Percentiles rank a stretch among this genome's conserved stretches.
Evolutionary conservation across 208 protist species (phyloP).

Genomic region (Leishmania martiniquensis): DNA sequence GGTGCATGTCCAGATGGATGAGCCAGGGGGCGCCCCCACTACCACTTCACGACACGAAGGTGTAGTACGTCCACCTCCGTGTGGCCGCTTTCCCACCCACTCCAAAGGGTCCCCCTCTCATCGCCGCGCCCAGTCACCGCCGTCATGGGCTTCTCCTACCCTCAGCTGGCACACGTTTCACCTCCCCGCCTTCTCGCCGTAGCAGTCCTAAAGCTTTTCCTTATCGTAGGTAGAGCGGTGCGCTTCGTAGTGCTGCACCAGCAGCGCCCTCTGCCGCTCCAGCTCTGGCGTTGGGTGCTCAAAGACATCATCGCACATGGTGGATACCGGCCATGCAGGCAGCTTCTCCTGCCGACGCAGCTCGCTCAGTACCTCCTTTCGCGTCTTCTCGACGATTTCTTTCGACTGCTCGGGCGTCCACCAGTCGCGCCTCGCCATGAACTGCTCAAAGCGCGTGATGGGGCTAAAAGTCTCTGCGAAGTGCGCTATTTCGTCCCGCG

Average conservation of each 20-base stretch:
- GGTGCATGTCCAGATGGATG: neutral
- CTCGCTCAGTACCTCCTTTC: conserved; percentile 57
- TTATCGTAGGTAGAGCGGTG: conserved; percentile 57
- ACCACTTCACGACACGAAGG: neutral
- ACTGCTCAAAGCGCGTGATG: conserved; percentile 74
- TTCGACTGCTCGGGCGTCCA: conserved; percentile 62
- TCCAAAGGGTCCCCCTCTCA: no score
- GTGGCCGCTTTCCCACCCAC: neutral
- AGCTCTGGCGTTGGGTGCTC: conserved; percentile 58
- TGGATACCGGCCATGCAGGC: conserved; percentile 57
- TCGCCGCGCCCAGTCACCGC: no score
- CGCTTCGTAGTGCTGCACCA: conserved; percentile 58
- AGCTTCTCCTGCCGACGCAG: conserved; percentile 74
- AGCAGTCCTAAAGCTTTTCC: conserved; percentile 35
- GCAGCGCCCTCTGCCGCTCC: conserved; percentile 45
- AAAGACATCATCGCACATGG: conserved; percentile 64
- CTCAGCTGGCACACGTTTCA: no score
- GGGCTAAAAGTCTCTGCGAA: conserved; percentile 58
- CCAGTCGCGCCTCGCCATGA: conserved; percentile 52
- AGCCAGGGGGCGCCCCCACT: neutral
- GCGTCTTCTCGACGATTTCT: conserved; percentile 42
- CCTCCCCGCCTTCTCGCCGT: no score
- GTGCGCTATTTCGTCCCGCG: conserved; percentile 61
- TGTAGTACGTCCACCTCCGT: neutral
- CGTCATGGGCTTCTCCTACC: no score